These are phyloP conservation scores for Hymenoscyphus infarciens DNA, from an alignment of 2,329 filamentous ascomycete genomes.

Conservation along the genomic window DNA sequence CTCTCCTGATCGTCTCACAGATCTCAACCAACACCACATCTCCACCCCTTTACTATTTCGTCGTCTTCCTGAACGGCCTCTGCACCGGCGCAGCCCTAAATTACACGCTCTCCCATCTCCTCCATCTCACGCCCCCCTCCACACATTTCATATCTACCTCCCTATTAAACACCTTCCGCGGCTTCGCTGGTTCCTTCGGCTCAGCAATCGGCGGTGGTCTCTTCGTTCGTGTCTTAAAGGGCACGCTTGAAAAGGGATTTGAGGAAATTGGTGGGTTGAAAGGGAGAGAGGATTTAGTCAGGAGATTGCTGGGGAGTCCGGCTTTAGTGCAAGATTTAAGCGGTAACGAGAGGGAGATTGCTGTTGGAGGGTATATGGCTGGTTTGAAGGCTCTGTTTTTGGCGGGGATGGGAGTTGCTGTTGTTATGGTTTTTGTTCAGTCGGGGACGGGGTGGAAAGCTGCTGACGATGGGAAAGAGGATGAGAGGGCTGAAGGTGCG, in stretches of 20 bases:
- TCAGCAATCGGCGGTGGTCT: constrained; percentile 71
- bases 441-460: constrained; percentile 55
- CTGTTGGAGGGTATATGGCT: constrained; percentile 51
- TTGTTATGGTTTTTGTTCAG: constrained; percentile 49
- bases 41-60: constrained; percentile 50
- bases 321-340: constrained; percentile 48
- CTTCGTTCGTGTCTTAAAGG: constrained; percentile 30
- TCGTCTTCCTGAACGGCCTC: constrained; percentile 68
- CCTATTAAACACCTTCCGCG: constrained; percentile 73
- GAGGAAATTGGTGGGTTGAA: constrained; percentile 30
- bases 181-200: constrained; percentile 78
- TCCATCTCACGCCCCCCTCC: constrained; percentile 64
- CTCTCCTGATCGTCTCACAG: constrained; percentile 53
- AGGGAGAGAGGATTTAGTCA: constrained; percentile 43
- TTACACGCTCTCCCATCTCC: constrained; percentile 75
- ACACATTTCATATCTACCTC: constrained; percentile 74
- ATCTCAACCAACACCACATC: constrained; percentile 52
- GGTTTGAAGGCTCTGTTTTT: constrained; percentile 52
- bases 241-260: constrained; percentile 37
- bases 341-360: constrained; percentile 48
- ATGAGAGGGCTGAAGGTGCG: constrained; percentile 11
- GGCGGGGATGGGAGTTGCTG: constrained; percentile 46
- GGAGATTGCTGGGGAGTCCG: constrained; percentile 56
- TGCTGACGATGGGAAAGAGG: constrained; percentile 28
- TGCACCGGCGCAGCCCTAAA: constrained; percentile 71